Base-by-base conservation (phyloP, 116 monocot species). In the Posidonia oceanica region DNA sequence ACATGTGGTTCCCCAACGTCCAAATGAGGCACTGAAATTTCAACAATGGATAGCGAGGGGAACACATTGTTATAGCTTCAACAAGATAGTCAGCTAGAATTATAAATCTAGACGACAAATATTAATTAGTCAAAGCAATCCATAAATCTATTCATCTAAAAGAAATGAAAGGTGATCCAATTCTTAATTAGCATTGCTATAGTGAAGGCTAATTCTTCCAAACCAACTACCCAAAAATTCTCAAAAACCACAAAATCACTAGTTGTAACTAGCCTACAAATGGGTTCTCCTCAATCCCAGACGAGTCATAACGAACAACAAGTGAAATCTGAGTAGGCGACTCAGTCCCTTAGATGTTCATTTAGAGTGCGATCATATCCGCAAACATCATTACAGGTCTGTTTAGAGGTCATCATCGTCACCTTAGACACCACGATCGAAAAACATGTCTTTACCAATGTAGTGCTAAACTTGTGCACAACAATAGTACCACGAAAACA, bases 281-380 rank as follows among this genome's bases (percentile, higher is more conserved):
- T 29, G 29, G 29, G 29, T 29, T 29, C 29, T 29, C 1, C 29
- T 29, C 29, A 29, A 29, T 29, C 29, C 29, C 29, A 29, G 29
- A 29, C 29, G 29, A 29, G 29, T 29, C 29, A 29, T 29, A 29
- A 29, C 29, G 29, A 29, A 29, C 29, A 29, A 29, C 29, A 29
- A 29, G 29, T 29, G 29, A 29, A 29, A 29, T 29, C 29, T 29
- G 0, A 44, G 71, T 20, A 37, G 66, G 13, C 69, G 72, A 77
- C 74, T 80, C 85, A 79, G 86, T 72, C 86, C 82, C 82, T 86
- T 82, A 77, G 85, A 81, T 85, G 85, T 85, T 81, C 73, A 18
- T 41, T 41, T 68, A 4, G 2, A 48, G 21, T 61, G 86, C 80
- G 79, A 86, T 86, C 80, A 86, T 86, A 0, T 68, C 80, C 80